Base-by-base conservation (phyloP, 768 basidiomycete genomes). In the Coprinopsis cinerea region DNA sequence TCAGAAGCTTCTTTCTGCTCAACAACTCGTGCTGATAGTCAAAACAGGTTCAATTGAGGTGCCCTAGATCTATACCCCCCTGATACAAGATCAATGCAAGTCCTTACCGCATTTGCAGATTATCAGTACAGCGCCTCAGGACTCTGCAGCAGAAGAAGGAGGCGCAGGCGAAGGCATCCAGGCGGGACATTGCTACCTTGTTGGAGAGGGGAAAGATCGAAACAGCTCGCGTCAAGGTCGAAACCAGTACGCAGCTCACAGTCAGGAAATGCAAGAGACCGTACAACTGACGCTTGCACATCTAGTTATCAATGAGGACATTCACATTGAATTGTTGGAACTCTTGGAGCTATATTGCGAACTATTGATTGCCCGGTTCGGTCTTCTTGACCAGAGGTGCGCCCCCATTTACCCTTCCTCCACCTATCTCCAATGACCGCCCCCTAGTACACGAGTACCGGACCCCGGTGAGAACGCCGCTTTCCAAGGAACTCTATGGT, bases 331-430 rank as follows among this genome's bases (percentile, higher is more conserved):
- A 61, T 75, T 97, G 22, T 70, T 97, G 30, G 95, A 99, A 61
- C 72, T 98, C 4, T 72, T 99, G 23, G 94, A 97, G 70, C 76
- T 98, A 10, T 97, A 97, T 64, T 90, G 88, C 55, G 96, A 99
- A 61, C 78, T 95, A n/a, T 68, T 98, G 17, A 74, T 94, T 20
- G 91, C 95, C 7, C 79, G 96, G 41, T 98, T 98, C 59, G 88
- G 89, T 9, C 68, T 98, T 24, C 75, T 99, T 40, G 96, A 99
- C 59, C 82, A 88, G 62, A 85, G 78, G 93, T 95, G 55, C 61
- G 82, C 66, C 39, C 49, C 47, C 53, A 36, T 28, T 10, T 39
- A 17, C 10, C 47, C 28, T 35, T 41, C 14, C 4, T 24, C 25
- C 39, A 55, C 36, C 32, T 27, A 50, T 50, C 36, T 22, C 36